phyloP scores from a whole-genome alignment of 345 rosid species.

The Salix suchowensis region DNA sequence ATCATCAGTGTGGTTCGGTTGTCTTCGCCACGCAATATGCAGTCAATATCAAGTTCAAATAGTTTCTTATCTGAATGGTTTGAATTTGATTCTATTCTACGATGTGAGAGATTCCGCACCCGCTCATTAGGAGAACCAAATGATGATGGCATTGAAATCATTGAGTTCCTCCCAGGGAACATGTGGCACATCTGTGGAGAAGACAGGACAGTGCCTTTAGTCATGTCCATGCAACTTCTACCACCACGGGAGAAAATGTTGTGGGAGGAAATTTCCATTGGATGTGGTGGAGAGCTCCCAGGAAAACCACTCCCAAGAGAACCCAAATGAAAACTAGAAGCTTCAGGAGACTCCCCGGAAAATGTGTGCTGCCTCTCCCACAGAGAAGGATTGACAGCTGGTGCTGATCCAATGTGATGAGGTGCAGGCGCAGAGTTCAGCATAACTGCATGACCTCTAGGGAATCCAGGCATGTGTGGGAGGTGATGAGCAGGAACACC shows the following conservation, averaged over 20 bases:
- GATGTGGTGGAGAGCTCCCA: slow-evolving; percentile 62
- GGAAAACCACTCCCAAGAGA: slow-evolving; percentile 61
- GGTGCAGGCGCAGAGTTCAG: slow-evolving; percentile 41
- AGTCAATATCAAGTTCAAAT: slow-evolving; percentile 85
- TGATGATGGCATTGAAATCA: slow-evolving; percentile 41
- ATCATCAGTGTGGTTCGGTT: slow-evolving; percentile 86
- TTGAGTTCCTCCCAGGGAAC: slow-evolving; percentile 72
- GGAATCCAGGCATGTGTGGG: slow-evolving; percentile 57
- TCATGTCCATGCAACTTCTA: slow-evolving; percentile 63
- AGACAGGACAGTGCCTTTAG: slow-evolving; percentile 52
- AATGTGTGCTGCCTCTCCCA: slow-evolving; percentile 71
- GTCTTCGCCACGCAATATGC: slow-evolving; percentile 77
- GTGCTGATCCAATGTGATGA: slow-evolving; percentile 58
- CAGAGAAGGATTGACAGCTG: slow-evolving; percentile 26
- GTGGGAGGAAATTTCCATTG: slow-evolving; percentile 60
- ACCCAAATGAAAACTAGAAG: slow-evolving; percentile 67
- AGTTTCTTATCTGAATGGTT: slow-evolving; percentile 68
- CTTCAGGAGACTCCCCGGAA: slow-evolving; percentile 75
- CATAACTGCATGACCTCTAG: slow-evolving; percentile 62
- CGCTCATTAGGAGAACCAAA: slow-evolving; percentile 80
- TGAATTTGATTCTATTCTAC: slow-evolving; percentile 67
- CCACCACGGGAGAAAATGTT: slow-evolving; percentile 50
- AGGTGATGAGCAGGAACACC: slow-evolving; percentile 55
- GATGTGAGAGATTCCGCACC: slow-evolving; percentile 44
- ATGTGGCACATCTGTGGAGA: slow-evolving; percentile 69